Conservation (phyloP, 2,329 filamentous ascomycete genomes). For the Hymenoscyphus linearis region DNA sequence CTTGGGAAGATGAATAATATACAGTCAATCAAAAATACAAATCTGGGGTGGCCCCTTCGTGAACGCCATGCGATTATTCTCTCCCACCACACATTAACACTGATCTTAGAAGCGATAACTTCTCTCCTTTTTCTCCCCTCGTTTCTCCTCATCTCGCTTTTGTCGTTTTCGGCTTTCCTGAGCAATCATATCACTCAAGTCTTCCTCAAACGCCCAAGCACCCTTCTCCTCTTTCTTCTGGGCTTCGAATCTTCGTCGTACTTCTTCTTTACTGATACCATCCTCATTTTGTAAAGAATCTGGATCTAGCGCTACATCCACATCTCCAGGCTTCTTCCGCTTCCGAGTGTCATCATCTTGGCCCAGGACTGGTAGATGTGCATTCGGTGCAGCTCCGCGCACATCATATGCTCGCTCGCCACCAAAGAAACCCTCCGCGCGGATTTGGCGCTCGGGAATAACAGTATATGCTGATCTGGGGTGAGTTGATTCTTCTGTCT, state of each 20-base stretch:
- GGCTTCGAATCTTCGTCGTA: slow-evolving; percentile 74
- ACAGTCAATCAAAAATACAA: slow-evolving; percentile 5
- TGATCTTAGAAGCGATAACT: slow-evolving; percentile 27
- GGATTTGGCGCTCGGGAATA: slow-evolving; percentile 80
- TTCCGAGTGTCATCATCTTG: slow-evolving; percentile 72
- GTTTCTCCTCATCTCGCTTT: slow-evolving; percentile 79
- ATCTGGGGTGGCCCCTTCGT: neutral
- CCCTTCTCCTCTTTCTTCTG: slow-evolving; percentile 57
- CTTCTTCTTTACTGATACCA: slow-evolving; percentile 77
- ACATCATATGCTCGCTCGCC: slow-evolving; percentile 92
- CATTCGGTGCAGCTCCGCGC: slow-evolving; percentile 46
- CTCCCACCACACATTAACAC: slow-evolving; percentile 1
- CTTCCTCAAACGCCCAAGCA: slow-evolving; percentile 70
- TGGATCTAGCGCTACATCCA: slow-evolving; percentile 87
- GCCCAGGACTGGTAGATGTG: slow-evolving; percentile 67
- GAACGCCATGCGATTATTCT: slow-evolving; percentile 2
- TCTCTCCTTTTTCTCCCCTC: slow-evolving; percentile 48
- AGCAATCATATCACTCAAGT: slow-evolving; percentile 92
- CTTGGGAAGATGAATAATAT: neutral
- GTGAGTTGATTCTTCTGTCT: slow-evolving; percentile 73
- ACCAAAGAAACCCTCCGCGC: slow-evolving; percentile 90
- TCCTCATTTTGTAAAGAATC: slow-evolving; percentile 72
- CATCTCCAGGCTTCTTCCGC: slow-evolving; percentile 92
- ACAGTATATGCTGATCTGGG: slow-evolving; percentile 83
- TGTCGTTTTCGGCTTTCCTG: slow-evolving; percentile 86